Evolutionary conservation across 129 eudicot species (phyloP).

Genomic region (Centaurea solstitialis): DNA sequence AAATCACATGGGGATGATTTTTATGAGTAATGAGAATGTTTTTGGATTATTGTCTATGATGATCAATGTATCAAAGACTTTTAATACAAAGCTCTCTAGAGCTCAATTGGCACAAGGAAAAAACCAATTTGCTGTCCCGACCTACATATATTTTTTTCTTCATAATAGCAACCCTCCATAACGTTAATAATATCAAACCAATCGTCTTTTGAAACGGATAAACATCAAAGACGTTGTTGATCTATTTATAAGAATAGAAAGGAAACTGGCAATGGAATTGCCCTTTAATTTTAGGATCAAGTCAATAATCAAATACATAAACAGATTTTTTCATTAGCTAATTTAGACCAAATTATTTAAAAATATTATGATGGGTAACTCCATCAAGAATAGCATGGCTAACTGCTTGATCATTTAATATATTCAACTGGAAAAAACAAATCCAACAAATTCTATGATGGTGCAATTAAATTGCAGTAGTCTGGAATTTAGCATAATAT

Average conservation of each 20-base stretch:
- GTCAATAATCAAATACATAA: not conserved
- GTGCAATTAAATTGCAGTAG: not conserved
- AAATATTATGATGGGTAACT: not conserved
- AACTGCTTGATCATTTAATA: not conserved
- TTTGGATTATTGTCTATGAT: not conserved
- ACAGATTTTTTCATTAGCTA: constrained; percentile 13
- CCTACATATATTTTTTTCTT: not conserved
- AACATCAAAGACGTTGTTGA: not conserved
- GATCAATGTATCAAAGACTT: not conserved
- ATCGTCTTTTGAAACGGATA: not conserved
- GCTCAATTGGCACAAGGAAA: constrained; percentile 10
- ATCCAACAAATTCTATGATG: not conserved
- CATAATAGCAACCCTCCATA: not conserved
- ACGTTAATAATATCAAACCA: not conserved
- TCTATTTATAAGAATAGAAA: constrained; percentile 6
- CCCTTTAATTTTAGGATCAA: constrained; percentile 3
- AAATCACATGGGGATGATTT: not conserved
- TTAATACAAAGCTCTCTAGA: not conserved
- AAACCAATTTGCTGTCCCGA: constrained; percentile 10
- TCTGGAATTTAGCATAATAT: constrained; percentile 3
- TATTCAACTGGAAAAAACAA: not conserved
- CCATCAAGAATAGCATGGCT: not conserved
- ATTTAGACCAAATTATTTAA: not conserved
- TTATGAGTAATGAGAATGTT: not conserved
- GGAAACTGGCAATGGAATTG: not conserved